Conservation (phyloP, 495 filamentous ascomycete species). For the Aspergillus diversus region DNA sequence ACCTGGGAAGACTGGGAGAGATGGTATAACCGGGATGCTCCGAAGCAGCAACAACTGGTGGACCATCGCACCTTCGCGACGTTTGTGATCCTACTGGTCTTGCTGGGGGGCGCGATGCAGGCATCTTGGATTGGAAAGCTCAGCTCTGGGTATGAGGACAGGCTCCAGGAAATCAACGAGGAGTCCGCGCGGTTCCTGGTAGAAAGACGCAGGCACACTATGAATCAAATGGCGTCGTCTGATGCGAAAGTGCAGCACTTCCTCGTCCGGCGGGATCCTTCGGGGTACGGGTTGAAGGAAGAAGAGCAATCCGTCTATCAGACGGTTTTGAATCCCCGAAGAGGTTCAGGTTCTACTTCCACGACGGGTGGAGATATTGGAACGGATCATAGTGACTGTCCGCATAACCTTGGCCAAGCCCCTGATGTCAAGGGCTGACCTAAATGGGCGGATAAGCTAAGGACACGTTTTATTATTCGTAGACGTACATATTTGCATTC, state of each 20-base stretch:
- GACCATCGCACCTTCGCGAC: slow-evolving; percentile 76
- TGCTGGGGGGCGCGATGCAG: slow-evolving; percentile 69
- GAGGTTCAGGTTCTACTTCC: slow-evolving; percentile 6
- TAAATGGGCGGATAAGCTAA: no score
- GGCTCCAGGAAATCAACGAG: slow-evolving; percentile 62
- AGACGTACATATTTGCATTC: no score
- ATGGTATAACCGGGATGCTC: slow-evolving; percentile 69
- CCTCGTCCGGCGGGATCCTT: slow-evolving; percentile 65
- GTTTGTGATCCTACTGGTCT: slow-evolving; percentile 66
- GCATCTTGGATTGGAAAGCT: slow-evolving; percentile 65
- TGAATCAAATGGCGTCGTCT: slow-evolving; percentile 47
- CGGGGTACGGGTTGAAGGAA: slow-evolving; percentile 49
- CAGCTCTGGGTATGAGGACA: slow-evolving; percentile 60
- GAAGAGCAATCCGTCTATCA: slow-evolving; percentile 45
- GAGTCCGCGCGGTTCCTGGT: slow-evolving; percentile 64
- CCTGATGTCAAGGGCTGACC: no score
- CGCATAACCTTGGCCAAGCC: no score
- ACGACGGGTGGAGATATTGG: not conserved
- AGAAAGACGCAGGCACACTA: slow-evolving; percentile 54
- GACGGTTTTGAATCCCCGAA: slow-evolving; percentile 34
- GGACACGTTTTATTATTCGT: no score
- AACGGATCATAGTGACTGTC: not conserved
- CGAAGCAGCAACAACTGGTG: slow-evolving; percentile 61
- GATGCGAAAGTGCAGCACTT: slow-evolving; percentile 75
- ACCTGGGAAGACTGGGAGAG: slow-evolving; percentile 99